Percentiles rank a stretch among this genome's conserved stretches.
phyloP scores from a whole-genome alignment of 371 early-diverging fungal genomes.

The Nematocida major region DNA sequence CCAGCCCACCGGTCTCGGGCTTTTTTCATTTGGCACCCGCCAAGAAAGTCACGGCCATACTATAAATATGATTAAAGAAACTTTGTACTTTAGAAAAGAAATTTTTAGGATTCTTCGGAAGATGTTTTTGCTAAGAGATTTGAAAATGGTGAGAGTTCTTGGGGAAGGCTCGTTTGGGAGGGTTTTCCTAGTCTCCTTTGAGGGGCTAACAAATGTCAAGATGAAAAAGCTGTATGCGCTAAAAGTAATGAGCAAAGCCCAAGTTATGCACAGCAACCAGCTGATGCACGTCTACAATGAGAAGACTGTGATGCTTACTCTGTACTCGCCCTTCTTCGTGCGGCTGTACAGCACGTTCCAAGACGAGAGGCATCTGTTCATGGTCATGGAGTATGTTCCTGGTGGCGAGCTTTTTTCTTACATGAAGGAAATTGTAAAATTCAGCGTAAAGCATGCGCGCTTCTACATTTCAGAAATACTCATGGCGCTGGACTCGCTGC shows the following conservation, averaged over 20 bases:
- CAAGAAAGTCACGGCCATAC: not conserved
- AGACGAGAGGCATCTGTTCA: constrained; percentile 73
- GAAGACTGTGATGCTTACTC: constrained; percentile 75
- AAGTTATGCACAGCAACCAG: constrained; percentile 84
- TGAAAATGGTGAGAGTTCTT: constrained; percentile 88
- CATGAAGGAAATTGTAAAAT: constrained; percentile 70
- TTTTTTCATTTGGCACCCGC: constrained; percentile 7
- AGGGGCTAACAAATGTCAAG: constrained; percentile 71
- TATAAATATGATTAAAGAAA: not conserved
- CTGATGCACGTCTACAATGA: constrained; percentile 92
- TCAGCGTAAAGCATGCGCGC: constrained; percentile 69
- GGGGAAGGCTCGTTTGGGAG: constrained; percentile 99
- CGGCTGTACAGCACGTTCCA: constrained; percentile 80
- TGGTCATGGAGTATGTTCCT: constrained; percentile 82
- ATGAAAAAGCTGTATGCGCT: constrained; percentile 73
- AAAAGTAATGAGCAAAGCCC: constrained; percentile 84
- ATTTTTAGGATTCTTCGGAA: constrained; percentile 37
- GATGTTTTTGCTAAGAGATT: constrained; percentile 81
- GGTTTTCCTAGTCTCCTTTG: constrained; percentile 89
- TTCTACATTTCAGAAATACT: constrained; percentile 95
- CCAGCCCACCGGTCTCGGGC: too few species aligned
- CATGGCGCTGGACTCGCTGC: constrained; percentile 90
- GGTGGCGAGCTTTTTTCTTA: constrained; percentile 90
- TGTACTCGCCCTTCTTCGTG: constrained; percentile 82
- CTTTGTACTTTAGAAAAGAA: constrained; percentile 42